A percentile compares a stretch with the other conserved stretches of the same genome.
Evolutionary conservation across 306 rosid species (phyloP).

Genomic region (Corylus americana): DNA sequence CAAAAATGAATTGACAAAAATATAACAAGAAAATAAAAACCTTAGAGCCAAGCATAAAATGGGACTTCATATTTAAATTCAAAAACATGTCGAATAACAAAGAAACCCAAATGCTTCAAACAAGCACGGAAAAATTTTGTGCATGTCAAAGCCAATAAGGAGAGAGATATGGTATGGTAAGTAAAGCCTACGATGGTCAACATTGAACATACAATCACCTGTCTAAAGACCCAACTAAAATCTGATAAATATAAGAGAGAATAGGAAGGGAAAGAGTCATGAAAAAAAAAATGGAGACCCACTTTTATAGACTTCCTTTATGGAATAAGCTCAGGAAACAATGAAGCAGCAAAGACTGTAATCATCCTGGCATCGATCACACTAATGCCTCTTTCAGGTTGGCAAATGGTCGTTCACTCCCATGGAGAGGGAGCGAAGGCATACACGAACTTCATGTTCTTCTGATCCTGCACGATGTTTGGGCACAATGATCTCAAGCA

Average conservation of each 20-base stretch:
- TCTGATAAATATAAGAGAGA: background rate
- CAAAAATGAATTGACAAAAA: background rate
- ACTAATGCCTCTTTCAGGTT: slow-evolving; percentile 38
- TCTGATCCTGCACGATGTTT: slow-evolving; percentile 73
- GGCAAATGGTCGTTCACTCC: slow-evolving; percentile 57
- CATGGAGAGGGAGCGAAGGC: slow-evolving; percentile 75
- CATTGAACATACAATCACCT: background rate
- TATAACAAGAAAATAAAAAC: background rate
- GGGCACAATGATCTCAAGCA: slow-evolving; percentile 91
- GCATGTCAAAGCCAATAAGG: slow-evolving; percentile 7
- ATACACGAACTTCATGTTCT: slow-evolving; percentile 95
- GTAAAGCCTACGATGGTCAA: slow-evolving; percentile 4
- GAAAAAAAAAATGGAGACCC: slow-evolving; percentile 23
- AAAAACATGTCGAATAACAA: background rate
- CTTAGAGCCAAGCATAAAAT: background rate
- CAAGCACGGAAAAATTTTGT: background rate
- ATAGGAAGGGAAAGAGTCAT: background rate
- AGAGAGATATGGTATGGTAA: background rate
- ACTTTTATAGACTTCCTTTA: slow-evolving; percentile 23
- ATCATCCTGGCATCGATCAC: slow-evolving; percentile 22
- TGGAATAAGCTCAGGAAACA: slow-evolving; percentile 27
- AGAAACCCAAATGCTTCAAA: background rate
- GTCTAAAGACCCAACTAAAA: background rate
- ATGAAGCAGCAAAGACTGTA: slow-evolving; percentile 23
- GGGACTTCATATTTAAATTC: background rate